A percentile compares a stretch with the other conserved stretches of the same genome.
These are phyloP conservation scores for Albugo laibachii DNA, from an alignment of 352 stramenopile genomes.

Conservation along the genomic window DNA sequence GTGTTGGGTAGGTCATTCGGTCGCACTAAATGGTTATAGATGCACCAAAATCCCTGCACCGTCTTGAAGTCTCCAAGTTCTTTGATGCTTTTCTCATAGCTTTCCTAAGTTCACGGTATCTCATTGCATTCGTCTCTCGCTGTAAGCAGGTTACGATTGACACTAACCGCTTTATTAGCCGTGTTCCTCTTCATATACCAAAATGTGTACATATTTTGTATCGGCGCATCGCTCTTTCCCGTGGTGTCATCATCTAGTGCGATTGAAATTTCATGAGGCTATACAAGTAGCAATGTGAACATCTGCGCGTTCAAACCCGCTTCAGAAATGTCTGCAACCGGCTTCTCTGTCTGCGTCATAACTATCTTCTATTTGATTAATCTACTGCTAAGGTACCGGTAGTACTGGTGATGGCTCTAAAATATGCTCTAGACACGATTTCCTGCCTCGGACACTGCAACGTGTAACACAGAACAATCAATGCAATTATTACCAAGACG, in stretches of 20 bases:
- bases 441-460: too few relatives aligned
- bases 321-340: too few relatives aligned
- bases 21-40: conserved; percentile 86
- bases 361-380: too few relatives aligned
- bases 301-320: too few relatives aligned
- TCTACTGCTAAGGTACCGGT: too few relatives aligned
- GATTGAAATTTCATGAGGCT: too few relatives aligned
- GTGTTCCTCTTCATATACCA: conserved; percentile 81
- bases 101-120: conserved; percentile 24
- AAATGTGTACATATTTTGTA: conserved; percentile 82
- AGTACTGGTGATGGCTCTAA: too few relatives aligned
- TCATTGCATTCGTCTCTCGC: neutral
- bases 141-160: conserved; percentile 1
- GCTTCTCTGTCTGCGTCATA: too few relatives aligned
- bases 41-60: conserved; percentile 82
- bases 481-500: too few relatives aligned
- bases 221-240: conserved; percentile 26
- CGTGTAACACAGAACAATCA: too few relatives aligned
- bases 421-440: too few relatives aligned
- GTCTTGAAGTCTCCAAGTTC: conserved; percentile 84
- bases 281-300: too few relatives aligned
- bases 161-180: conserved; percentile 48
- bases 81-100: conserved; percentile 90
- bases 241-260: conserved; percentile 12
- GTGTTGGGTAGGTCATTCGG: conserved; percentile 80